Base-by-base conservation (phyloP, 345 rosid species). In the Linum usitatissimum region DNA sequence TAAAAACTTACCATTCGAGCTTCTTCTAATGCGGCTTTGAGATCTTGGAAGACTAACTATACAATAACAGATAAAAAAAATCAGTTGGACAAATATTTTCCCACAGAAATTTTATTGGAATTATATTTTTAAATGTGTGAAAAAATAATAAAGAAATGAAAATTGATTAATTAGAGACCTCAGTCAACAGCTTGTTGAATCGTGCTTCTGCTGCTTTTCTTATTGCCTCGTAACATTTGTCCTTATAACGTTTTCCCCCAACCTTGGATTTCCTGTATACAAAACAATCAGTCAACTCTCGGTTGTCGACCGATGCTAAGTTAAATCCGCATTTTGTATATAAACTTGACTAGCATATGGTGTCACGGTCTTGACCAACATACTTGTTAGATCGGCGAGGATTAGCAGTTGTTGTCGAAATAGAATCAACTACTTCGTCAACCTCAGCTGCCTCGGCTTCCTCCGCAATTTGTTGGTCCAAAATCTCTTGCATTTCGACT, bases 391-490 rank as follows among this genome's bases (percentile, higher is more conserved):
- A 70, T 79, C 90, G 81, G 19, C 89, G 97, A 71, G 96, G 96
- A 77, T 90, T 94, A 68, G 95, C 87, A 70, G 88, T 70, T 70
- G 90, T 64, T 73, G 95, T 88, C 92, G 90, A 84, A 45, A n/a
- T n/a, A n/a, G n/a, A n/a, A n/a, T 84, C 96, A 66, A 94, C 84
- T 38, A 83, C 96, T 65, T 87, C 96, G 19, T 74, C 96, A 63
- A 95, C 99, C 77, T 94, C 99, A 74, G 96, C 99, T 79, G 90
- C 99, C 61, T 97, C 99, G 60, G 95, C 99, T 73, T 94, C 99
- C 77, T 94, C 99, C 62, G 97, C 96, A 70, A 94, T 77, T 76
- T 94, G 95, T 70, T 90, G 85, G 72, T 94, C 99, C 73, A 87
- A 86, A 71, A 94, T 94, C 81, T 94, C 99, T 86, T 94, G 99